Evolutionary conservation across 2,329 filamentous ascomycete species (phyloP), one percentile per base, ranked within the genome.

Genomic region (Eutypa lata): DNA sequence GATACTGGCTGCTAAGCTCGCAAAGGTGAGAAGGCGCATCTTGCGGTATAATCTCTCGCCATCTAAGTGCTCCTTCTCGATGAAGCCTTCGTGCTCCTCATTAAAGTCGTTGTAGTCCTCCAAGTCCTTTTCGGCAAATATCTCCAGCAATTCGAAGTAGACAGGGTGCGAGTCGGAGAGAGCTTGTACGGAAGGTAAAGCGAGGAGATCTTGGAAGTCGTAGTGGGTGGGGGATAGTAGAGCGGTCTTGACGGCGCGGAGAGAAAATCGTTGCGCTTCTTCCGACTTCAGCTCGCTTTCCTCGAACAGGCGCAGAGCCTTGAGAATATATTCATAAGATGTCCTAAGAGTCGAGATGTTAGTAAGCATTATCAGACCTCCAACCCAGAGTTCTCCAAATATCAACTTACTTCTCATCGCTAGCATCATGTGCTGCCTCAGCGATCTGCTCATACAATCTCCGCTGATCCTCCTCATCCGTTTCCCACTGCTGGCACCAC

Each of bases 31-130:
- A 45, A 99, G 85, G 63, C 94, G 90, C 82, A 97, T 97, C 81
- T 99, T 99, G 73, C 89, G 90, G 80, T 91, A 86, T 61, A 97
- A 83, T 57, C 84, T 85, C 50, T 83, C 82, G 65, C 82, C 80
- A 68, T 96, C 87, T 47, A 87, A 81, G 59, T 84, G 82, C 67
- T 90, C 83, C 66, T 88, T 81, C 71, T 92, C 87, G 56, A 97
- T 76, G 76, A 91, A 96, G 57, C 87, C 89, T 59, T 89, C 83
- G 74, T 96, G 90, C 76, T 95, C 90, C 65, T 95, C 89, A 70
- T 90, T 86, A 79, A 97, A 97, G 74, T 96, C 92, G 72, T 91
- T 89, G 78, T 94, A 96, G 74, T 96, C 91, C 70, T 97, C 92
- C 51, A 97, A 85, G 63, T 92, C 89, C 73, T 97, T 92, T 67